phyloP scores from a whole-genome alignment of 2,329 filamentous ascomycete species.

The Chrysoporthe austroafricana region DNA sequence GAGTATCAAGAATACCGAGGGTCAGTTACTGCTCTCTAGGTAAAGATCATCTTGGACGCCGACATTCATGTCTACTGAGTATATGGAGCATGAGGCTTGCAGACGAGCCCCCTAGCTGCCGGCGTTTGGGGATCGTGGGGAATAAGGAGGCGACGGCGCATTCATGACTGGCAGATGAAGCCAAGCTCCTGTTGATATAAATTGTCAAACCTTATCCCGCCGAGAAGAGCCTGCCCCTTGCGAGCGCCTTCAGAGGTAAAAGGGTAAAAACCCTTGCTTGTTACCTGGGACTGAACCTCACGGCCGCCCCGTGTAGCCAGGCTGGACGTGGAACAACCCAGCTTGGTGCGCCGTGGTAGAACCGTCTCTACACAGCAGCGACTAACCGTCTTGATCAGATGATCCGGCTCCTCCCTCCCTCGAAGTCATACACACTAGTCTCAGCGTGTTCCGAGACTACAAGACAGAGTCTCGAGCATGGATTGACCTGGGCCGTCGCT shows the following conservation, averaged over 20 bases:
- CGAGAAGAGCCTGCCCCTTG: background rate
- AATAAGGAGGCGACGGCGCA: background rate
- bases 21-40: background rate
- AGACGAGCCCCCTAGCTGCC: background rate
- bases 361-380: background rate
- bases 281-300: background rate
- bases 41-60: background rate
- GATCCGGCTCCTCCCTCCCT: background rate
- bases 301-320: background rate
- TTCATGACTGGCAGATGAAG: background rate
- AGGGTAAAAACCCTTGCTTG: background rate
- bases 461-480: background rate
- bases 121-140: background rate
- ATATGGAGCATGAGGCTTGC: background rate
- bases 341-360: background rate
- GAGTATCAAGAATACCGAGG: background rate
- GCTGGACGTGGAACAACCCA: background rate
- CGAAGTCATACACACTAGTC: background rate
- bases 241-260: background rate
- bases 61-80: background rate
- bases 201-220: background rate
- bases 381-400: background rate
- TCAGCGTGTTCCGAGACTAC: background rate
- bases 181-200: background rate
- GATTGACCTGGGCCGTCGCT: background rate